phyloP scores from a whole-genome alignment of 116 monocot genomes.

The Cymodocea nodosa region DNA sequence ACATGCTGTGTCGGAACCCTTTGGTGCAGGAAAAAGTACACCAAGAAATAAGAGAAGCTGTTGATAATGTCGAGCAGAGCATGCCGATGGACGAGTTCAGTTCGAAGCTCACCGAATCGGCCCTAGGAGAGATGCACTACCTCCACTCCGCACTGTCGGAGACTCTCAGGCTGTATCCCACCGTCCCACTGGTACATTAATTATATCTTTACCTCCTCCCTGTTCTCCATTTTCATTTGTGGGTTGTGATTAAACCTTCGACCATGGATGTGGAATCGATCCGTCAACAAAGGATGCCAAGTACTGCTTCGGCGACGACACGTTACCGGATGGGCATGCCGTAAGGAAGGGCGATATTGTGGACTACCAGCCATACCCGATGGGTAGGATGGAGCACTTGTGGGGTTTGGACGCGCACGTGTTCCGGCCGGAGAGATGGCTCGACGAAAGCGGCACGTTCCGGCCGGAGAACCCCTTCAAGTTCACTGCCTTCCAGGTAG shows the following conservation, averaged over 20 bases:
- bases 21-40: conserved; percentile 27
- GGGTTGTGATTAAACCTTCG: no score
- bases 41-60: conserved; percentile 18
- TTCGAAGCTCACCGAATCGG: conserved; percentile 18
- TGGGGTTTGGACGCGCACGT: conserved; percentile 50
- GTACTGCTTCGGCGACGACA: conserved; percentile 30
- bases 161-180: conserved; percentile 44
- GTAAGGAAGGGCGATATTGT: conserved; percentile 37
- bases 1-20: conserved; percentile 41
- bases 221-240: no score
- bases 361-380: conserved; percentile 20
- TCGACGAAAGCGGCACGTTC: conserved; percentile 19
- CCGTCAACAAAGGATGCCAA: conserved; percentile 24
- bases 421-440: conserved; percentile 37
- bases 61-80: not conserved
- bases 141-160: conserved; percentile 48
- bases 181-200: conserved; percentile 33
- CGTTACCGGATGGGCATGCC: conserved; percentile 28
- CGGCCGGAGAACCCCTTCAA: conserved; percentile 35
- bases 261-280: no score
- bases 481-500: conserved; percentile 15
- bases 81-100: conserved; percentile 16
- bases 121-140: conserved; percentile 38
- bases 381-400: conserved; percentile 41
- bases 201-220: not conserved